A percentile compares a stretch with the other conserved stretches of the same genome.
These are phyloP conservation scores for Microcyclosporella mali DNA, from an alignment of 2,329 filamentous ascomycete genomes.

Conservation along the genomic window DNA sequence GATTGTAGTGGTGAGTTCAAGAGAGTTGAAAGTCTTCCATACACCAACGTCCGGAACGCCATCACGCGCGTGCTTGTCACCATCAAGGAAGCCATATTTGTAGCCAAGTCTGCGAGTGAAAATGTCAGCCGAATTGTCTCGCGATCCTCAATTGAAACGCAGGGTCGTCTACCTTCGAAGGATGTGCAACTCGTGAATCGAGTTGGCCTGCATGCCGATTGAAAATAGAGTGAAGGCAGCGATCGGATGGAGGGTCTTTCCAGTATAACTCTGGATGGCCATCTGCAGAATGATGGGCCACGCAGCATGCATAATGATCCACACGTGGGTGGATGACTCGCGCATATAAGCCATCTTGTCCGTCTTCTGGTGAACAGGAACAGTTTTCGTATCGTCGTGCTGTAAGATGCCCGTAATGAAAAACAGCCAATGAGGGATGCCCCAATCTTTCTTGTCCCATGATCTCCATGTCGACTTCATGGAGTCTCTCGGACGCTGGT, in stretches of 20 bases:
- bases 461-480: constrained; percentile 21
- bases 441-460: constrained; percentile 13
- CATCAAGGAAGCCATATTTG: constrained; percentile 37
- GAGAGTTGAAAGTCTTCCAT: constrained; percentile 13
- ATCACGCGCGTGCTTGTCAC: constrained; percentile 39
- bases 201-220: constrained; percentile 35
- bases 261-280: constrained; percentile 27
- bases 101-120: constrained; percentile 23
- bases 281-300: constrained; percentile 37
- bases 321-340: constrained; percentile 31
- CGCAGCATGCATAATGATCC: constrained; percentile 35
- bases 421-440: constrained; percentile 15
- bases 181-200: constrained; percentile 35
- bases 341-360: constrained; percentile 38
- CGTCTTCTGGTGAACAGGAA: constrained; percentile 16
- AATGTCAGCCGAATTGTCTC: too few species aligned
- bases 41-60: constrained; percentile 36
- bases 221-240: constrained; percentile 36
- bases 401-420: constrained; percentile 14
- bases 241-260: constrained; percentile 28
- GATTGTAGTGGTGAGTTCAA: constrained; percentile 17
- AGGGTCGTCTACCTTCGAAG: constrained; percentile 29
- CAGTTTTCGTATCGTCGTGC: constrained; percentile 5
- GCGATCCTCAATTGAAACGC: too few species aligned
- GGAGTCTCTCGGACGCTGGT: constrained; percentile 17